phyloP scores from a whole-genome alignment of 768 basidiomycete genomes.

The Mrakia gelida region DNA sequence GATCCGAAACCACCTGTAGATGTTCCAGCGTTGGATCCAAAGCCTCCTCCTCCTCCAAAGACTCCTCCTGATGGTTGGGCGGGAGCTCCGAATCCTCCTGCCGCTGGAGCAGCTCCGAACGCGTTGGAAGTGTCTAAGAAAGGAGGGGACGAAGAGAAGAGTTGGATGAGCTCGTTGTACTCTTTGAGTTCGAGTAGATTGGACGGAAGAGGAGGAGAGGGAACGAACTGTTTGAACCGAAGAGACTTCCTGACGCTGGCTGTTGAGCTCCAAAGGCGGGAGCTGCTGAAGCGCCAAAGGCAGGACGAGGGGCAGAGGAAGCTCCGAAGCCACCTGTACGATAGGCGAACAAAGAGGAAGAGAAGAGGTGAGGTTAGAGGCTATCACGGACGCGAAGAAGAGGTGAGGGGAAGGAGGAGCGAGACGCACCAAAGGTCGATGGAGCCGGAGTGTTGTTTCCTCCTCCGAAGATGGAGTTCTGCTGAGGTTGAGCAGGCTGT shows the following conservation, averaged over 20 bases:
- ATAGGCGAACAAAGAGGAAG: too few relatives aligned
- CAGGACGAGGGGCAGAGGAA: slow-evolving; percentile 17
- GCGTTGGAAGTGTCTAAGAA: slow-evolving; percentile 8
- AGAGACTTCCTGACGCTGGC: slow-evolving; percentile 21
- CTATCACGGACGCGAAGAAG: background rate
- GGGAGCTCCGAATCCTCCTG: slow-evolving; percentile 26
- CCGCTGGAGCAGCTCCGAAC: slow-evolving; percentile 17
- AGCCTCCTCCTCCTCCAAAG: slow-evolving; percentile 24
- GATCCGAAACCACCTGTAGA: slow-evolving; percentile 22
- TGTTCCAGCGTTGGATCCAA: slow-evolving; percentile 8
- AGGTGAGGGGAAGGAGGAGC: background rate
- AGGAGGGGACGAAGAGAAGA: background rate
- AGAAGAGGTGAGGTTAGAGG: background rate
- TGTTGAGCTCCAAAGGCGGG: slow-evolving; percentile 22
- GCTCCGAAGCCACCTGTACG: slow-evolving; percentile 25
- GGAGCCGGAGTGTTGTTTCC: slow-evolving; percentile 1
- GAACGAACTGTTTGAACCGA: slow-evolving; percentile 18
- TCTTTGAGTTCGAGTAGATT: background rate
- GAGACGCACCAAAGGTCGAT: slow-evolving; percentile 23
- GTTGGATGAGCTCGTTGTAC: background rate
- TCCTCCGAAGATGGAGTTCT: slow-evolving; percentile 27
- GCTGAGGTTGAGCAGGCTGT: slow-evolving; percentile 26
- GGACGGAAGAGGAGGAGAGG: background rate
- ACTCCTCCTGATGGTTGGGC: slow-evolving; percentile 8
- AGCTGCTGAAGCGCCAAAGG: slow-evolving; percentile 23